Percentiles rank a stretch among this genome's conserved stretches.
These are phyloP conservation scores for Geotrichum ghanense DNA, from an alignment of 805 yeast species.

Conservation along the genomic window DNA sequence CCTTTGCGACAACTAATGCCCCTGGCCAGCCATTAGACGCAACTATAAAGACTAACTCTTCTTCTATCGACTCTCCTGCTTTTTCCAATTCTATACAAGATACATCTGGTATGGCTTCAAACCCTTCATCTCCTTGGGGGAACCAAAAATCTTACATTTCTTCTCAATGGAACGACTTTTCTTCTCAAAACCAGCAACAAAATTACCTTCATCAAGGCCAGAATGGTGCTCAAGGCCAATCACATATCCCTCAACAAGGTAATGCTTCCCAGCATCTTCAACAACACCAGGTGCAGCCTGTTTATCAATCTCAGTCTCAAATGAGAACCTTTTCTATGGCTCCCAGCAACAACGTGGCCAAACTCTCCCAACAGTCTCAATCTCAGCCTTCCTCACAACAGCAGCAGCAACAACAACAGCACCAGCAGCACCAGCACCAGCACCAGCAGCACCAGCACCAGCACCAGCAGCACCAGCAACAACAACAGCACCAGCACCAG, in stretches of 20 bases:
- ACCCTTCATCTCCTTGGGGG: background rate
- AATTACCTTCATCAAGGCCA: background rate
- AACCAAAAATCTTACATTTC: background rate
- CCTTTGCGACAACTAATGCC: conserved; percentile 6
- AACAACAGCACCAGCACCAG: too few species aligned
- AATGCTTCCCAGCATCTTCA: background rate
- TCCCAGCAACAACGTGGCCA: background rate
- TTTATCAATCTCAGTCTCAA: background rate
- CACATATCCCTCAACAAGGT: background rate
- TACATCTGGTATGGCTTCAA: background rate
- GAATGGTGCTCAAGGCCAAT: too few species aligned
- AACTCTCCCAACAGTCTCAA: background rate
- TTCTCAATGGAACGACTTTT: background rate
- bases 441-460: too few species aligned
- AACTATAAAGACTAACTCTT: background rate
- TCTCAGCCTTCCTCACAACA: too few species aligned
- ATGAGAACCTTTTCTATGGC: background rate
- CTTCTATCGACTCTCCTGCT: background rate
- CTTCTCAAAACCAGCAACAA: background rate
- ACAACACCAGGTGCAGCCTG: background rate
- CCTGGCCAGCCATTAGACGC: background rate
- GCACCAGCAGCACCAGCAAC: too few species aligned
- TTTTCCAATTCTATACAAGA: background rate
- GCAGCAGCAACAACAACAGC: too few species aligned
- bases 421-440: too few species aligned